Percentiles rank a stretch among this genome's conserved stretches.
phyloP scores from a whole-genome alignment of 116 monocot genomes.

The Dioscorea cayenensis region DNA sequence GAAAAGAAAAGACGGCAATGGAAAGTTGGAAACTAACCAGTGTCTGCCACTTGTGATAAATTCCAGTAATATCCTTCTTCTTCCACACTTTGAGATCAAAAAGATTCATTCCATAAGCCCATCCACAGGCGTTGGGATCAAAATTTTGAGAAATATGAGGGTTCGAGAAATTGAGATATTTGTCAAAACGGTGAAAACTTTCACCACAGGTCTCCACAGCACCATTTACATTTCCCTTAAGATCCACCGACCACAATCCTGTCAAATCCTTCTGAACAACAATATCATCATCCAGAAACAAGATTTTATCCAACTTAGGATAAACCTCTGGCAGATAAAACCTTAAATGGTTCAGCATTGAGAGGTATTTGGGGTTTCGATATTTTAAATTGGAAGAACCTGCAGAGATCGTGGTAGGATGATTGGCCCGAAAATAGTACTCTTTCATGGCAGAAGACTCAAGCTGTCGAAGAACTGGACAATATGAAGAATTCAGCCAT shows the following conservation, averaged over 20 bases:
- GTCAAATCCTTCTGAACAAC: slow-evolving; percentile 77
- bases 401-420: slow-evolving; percentile 67
- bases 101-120: slow-evolving; percentile 89
- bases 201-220: slow-evolving; percentile 78
- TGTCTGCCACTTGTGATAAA: slow-evolving; percentile 77
- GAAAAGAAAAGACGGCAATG: background rate
- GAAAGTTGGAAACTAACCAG: slow-evolving; percentile 33
- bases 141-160: slow-evolving; percentile 61
- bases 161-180: slow-evolving; percentile 82
- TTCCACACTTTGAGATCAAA: slow-evolving; percentile 81
- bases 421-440: slow-evolving; percentile 86
- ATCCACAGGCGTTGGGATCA: slow-evolving; percentile 76
- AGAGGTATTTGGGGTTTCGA: slow-evolving; percentile 88
- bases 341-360: slow-evolving; percentile 93
- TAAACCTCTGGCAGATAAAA: slow-evolving; percentile 94
- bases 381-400: slow-evolving; percentile 93
- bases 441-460: slow-evolving; percentile 93
- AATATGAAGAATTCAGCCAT: slow-evolving; percentile 95
- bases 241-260: slow-evolving; percentile 59
- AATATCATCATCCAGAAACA: slow-evolving; percentile 91
- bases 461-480: slow-evolving; percentile 87
- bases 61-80: slow-evolving; percentile 69
- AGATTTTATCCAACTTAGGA: slow-evolving; percentile 83
- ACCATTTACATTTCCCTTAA: slow-evolving; percentile 76
- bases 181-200: slow-evolving; percentile 77